Base-by-base conservation (phyloP, 2,329 filamentous ascomycete species). In the Calycina herbarum region DNA sequence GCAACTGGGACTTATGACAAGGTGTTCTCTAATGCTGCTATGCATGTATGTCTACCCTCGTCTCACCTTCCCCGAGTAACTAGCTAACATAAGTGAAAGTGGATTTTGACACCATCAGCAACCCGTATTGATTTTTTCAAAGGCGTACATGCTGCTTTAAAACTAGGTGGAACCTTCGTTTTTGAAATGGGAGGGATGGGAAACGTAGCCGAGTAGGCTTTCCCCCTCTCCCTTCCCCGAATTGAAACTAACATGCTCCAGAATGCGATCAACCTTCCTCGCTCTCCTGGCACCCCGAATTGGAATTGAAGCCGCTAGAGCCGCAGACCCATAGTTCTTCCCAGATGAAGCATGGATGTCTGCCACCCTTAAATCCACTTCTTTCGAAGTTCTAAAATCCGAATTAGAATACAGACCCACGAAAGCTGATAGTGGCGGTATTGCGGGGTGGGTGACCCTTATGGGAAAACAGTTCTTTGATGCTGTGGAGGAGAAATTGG, bases 121-220 rank as follows among this genome's bases (percentile, higher is more conserved):
- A 70, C 73, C 0, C 81, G 85, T 10, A 69, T 76, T 3, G 72
- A 75, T 33, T 85, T 89, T 75, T 87, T 91, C 72, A 70, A 72
- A 7, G 83, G 80, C 48, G 80, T 87, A 2, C 77, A 82, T 67
- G 77, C 77, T 8, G 79, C 83, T 0, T 80, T 92, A 1, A 80
- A 78, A 40, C 82, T 84, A 0, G 82, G 82, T 11, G 89, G 87
- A 1, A 72, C 71, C 0, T 87, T 92, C 66, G 82, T 84, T 10
- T 90, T 92, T 71, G 89, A 92, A 76, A 89, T 89, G 86, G 89
- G 90, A 62, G 89, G 89, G 0, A 82, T 87, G 60, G 90, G 89
- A 24, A 91, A 92, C 75, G 82, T 90, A 0, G 78, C 81, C 0
- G 89, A 91, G 61, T 63, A 5, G 5, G 33, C 58, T 33, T 42